Percentiles rank a stretch among this genome's conserved stretches.
Conservation (phyloP, 2,329 filamentous ascomycete genomes). For the Alternaria gaisen region DNA sequence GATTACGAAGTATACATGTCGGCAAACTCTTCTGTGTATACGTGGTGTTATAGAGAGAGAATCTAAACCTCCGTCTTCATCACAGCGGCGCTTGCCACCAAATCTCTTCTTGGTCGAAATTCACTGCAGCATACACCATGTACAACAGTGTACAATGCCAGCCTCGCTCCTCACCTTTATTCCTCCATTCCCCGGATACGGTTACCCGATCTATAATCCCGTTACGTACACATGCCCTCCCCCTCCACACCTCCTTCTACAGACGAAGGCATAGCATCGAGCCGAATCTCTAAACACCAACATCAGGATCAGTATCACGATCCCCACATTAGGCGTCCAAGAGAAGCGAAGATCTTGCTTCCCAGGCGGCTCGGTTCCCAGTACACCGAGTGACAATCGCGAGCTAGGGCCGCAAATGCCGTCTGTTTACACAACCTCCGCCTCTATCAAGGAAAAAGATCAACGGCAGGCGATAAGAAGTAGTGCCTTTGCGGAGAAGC, state of each 20-base stretch:
- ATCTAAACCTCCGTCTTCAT: not conserved
- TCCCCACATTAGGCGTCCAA: conserved; percentile 2
- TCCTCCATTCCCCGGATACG: not conserved
- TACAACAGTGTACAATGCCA: not conserved
- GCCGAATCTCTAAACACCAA: not conserved
- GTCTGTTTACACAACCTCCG: not conserved
- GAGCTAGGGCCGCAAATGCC: not conserved
- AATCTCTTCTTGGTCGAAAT: not conserved
- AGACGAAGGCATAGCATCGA: not conserved
- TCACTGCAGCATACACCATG: not conserved
- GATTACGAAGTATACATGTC: not conserved
- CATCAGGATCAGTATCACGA: not conserved
- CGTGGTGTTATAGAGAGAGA: not conserved
- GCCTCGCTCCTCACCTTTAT: not conserved
- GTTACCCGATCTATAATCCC: not conserved
- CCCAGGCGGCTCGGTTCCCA: conserved; percentile 2
- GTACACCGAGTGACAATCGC: not conserved
- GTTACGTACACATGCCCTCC: not conserved
- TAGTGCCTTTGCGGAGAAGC: conserved; percentile 16
- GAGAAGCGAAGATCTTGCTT: conserved; percentile 10
- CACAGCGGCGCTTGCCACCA: not conserved
- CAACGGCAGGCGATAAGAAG: conserved; percentile 2
- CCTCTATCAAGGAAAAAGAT: conserved; percentile 12
- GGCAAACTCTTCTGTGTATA: not conserved
- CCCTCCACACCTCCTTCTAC: not conserved